Conservation (phyloP, 164 flowering plant species). For the Piper betle region DNA sequence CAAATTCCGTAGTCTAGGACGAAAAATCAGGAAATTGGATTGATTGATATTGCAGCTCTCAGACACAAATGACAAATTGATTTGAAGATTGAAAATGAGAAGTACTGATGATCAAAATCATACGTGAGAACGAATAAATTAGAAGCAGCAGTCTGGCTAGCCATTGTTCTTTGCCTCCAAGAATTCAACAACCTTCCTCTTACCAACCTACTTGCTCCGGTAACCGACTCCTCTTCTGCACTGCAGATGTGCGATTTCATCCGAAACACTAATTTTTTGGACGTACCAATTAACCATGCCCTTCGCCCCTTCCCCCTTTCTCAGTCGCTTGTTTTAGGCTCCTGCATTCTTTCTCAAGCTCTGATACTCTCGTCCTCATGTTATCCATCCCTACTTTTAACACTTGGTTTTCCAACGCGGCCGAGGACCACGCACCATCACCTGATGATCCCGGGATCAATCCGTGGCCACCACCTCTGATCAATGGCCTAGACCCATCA, state of each 20-base stretch:
- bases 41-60: too few species aligned
- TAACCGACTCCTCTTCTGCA: constrained; percentile 77
- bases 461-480: too few species aligned
- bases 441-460: constrained; percentile 40
- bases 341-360: constrained; percentile 85
- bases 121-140: too few species aligned
- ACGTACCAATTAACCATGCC: constrained; percentile 56
- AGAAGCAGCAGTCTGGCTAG: too few species aligned
- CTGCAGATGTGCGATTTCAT: constrained; percentile 90
- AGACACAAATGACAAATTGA: too few species aligned
- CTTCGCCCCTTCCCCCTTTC: constrained; percentile 42
- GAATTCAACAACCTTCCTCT: constrained; percentile 37
- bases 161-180: too few species aligned
- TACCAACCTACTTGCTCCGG: constrained; percentile 39
- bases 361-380: constrained; percentile 81
- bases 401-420: constrained; percentile 81
- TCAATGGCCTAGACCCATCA: constrained; percentile 68
- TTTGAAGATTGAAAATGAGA: too few species aligned
- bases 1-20: too few species aligned
- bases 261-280: constrained; percentile 72
- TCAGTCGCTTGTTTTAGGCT: constrained; percentile 84
- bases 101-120: too few species aligned
- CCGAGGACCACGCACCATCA: constrained; percentile 61
- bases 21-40: too few species aligned
- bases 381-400: constrained; percentile 88